Base-by-base conservation (phyloP, 345 rosid species). In the Salix arbutifolia region DNA sequence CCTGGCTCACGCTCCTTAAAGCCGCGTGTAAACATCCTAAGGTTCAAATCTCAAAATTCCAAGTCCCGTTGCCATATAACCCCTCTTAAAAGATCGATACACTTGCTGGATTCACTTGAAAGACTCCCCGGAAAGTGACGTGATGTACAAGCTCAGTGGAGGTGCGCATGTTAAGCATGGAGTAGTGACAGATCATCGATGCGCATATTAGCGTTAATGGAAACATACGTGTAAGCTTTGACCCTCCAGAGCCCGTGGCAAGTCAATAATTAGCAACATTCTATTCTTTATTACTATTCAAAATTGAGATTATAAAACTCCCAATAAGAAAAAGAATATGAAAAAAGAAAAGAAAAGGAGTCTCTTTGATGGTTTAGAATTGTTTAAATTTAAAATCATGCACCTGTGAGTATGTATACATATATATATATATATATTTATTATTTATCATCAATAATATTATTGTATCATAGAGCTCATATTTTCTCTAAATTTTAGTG, bases 161-260 rank as follows among this genome's bases (percentile, higher is more conserved):
- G 58, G 40, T 58, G 76, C 80, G 58, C 38, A 74, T 72, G 83
- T 18, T 74, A 81, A 52, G 48, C 16, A 40, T 2, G 4, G n/a
- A 18, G 52, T 6, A 33, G 53, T 65, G 69, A 58, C 1, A 64
- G 75, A 67, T 58, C 10, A 74, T 79, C 69, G 80, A 80, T 75
- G 83, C 83, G 85, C 88, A 84, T 69, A 74, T 65, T 79, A 83
- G 78, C 53, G 48, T 16, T 74, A 74, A 85, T 88, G 90, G 86
- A 76, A 81, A 72, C 42, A 8, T 56, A 48, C 61, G 77, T 72
- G 68, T 80, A 40, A 67, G 65, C 61, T 84, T 87, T 80, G 85
- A 85, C 84, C 76, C 80, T 0, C 80, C 83, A 81, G 76, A 69
- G 84, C 69, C 71, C 37, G 74, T 60, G 87, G 80, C 80, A 68